Evolutionary conservation across 352 stramenopile genomes (phyloP).

Genomic region (Thraustochytrium striatum): DNA sequence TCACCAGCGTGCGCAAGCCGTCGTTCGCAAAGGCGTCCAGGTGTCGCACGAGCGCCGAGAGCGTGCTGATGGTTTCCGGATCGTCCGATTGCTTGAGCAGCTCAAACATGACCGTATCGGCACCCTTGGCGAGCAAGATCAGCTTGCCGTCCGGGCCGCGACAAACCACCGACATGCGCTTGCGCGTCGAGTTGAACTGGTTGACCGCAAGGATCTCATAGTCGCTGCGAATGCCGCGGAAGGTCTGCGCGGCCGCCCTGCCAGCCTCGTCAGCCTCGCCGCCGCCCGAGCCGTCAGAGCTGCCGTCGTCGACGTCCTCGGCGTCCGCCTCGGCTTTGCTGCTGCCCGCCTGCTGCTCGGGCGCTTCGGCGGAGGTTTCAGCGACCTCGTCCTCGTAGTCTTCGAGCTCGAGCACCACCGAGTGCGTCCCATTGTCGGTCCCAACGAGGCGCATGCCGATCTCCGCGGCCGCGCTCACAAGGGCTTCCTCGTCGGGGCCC

Average conservation of each 20-base stretch:
- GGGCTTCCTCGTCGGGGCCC: conserved; percentile 81
- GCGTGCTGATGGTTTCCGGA: no score
- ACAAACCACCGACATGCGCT: conserved; percentile 82
- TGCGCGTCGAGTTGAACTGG: conserved; percentile 83
- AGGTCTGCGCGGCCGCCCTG: no score
- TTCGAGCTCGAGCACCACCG: conserved; percentile 48
- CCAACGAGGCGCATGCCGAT: conserved; percentile 74
- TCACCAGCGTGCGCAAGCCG: conserved; percentile 75
- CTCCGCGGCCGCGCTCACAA: conserved; percentile 73
- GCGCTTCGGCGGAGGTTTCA: neutral
- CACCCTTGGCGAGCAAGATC: conserved; percentile 62
- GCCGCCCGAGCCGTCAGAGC: neutral
- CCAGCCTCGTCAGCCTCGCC: neutral
- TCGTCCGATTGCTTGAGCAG: no score
- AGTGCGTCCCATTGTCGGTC: conserved; percentile 60
- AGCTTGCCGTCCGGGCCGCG: conserved; percentile 47
- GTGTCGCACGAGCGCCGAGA: conserved; percentile 56
- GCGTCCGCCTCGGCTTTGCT: neutral
- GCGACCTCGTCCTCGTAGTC: conserved; percentile 15
- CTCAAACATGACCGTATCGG: conserved; percentile 75
- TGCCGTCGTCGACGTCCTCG: neutral
- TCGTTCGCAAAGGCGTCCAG: conserved; percentile 77
- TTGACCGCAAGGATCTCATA: conserved; percentile 76
- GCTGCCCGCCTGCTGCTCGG: conserved; percentile 4
- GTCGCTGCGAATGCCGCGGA: conserved; percentile 60